Percentiles rank a stretch among this genome's conserved stretches.
These are phyloP conservation scores for Septoria linicola DNA, from an alignment of 2,329 filamentous ascomycete species.

Conservation along the genomic window DNA sequence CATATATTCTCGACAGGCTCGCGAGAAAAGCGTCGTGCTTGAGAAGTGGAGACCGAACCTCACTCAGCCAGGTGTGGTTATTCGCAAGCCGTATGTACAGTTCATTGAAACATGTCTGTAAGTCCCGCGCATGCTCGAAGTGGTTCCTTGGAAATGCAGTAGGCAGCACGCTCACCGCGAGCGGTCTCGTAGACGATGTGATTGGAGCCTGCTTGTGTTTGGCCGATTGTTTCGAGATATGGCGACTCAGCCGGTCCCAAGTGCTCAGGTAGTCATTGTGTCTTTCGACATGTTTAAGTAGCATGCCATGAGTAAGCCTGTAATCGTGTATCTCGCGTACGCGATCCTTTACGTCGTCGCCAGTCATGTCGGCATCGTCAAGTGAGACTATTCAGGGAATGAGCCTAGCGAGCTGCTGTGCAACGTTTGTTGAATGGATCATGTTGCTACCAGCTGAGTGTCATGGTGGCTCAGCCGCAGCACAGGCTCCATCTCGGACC, in stretches of 20 bases:
- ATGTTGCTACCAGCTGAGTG: background rate
- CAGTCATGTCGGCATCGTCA: conserved; percentile 3
- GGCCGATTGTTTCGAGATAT: background rate
- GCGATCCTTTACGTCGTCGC: conserved; percentile 24
- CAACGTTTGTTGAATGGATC: background rate
- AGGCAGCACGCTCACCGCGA: conserved; percentile 41
- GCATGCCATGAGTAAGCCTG: conserved; percentile 44
- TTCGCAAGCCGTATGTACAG: conserved; percentile 52
- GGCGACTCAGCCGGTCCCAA: background rate
- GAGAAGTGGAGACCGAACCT: conserved; percentile 37
- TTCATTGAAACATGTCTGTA: conserved; percentile 62
- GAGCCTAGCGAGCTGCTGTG: conserved; percentile 5
- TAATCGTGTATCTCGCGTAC: conserved; percentile 43
- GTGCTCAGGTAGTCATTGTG: too few relatives aligned
- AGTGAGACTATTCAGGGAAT: background rate
- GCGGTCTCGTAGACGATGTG: conserved; percentile 34
- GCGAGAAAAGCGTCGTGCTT: conserved; percentile 38
- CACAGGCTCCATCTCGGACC: background rate
- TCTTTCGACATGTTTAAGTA: too few relatives aligned
- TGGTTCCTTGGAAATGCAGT: conserved; percentile 37
- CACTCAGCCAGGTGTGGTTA: conserved; percentile 42
- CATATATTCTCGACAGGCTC: conserved; percentile 43
- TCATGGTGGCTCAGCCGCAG: background rate
- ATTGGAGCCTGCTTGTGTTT: background rate
- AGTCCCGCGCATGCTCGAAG: conserved; percentile 50